A percentile compares a stretch with the other conserved stretches of the same genome.
Conservation (phyloP, 148 eudicot genomes). For the Diospyros lotus region DNA sequence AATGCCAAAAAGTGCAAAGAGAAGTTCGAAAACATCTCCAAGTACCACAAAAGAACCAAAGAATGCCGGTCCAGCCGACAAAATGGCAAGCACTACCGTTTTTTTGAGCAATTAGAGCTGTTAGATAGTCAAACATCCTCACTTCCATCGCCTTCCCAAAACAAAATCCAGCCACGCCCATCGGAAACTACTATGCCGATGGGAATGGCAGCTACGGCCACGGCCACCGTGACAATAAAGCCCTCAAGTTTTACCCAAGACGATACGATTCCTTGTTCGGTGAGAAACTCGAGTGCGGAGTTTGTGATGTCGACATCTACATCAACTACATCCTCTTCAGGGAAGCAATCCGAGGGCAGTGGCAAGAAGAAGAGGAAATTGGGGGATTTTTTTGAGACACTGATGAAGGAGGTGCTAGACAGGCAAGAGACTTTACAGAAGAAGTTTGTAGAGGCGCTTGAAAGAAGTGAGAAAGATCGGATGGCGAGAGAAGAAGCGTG, state of each 20-base stretch:
- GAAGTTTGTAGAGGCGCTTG: conserved; percentile 66
- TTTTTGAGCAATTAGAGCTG: conserved; percentile 64
- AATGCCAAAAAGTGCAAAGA: conserved; percentile 87
- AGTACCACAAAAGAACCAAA: conserved; percentile 75
- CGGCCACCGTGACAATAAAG: background rate
- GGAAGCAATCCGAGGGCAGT: conserved; percentile 37
- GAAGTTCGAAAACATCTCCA: conserved; percentile 86
- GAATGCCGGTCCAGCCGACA: conserved; percentile 40
- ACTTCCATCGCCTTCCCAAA: conserved; percentile 28
- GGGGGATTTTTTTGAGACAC: conserved; percentile 35
- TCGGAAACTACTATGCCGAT: conserved; percentile 21
- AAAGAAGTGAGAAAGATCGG: conserved; percentile 63
- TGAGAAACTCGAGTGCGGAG: conserved; percentile 23
- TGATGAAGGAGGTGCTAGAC: conserved; percentile 61
- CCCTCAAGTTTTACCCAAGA: conserved; percentile 29
- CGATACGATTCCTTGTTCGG: conserved; percentile 26
- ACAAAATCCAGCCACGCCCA: conserved; percentile 7
- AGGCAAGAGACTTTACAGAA: conserved; percentile 74
- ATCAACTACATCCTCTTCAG: conserved; percentile 58
- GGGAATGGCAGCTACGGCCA: conserved; percentile 7
- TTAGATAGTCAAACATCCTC: conserved; percentile 36
- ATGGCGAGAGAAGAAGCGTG: conserved; percentile 72
- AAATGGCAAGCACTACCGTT: conserved; percentile 56
- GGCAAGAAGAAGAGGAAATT: conserved; percentile 57
- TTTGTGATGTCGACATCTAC: conserved; percentile 42